These are phyloP conservation scores for Aspergillus sp. DNA, from an alignment of 2,329 filamentous ascomycete genomes.

Conservation along the genomic window DNA sequence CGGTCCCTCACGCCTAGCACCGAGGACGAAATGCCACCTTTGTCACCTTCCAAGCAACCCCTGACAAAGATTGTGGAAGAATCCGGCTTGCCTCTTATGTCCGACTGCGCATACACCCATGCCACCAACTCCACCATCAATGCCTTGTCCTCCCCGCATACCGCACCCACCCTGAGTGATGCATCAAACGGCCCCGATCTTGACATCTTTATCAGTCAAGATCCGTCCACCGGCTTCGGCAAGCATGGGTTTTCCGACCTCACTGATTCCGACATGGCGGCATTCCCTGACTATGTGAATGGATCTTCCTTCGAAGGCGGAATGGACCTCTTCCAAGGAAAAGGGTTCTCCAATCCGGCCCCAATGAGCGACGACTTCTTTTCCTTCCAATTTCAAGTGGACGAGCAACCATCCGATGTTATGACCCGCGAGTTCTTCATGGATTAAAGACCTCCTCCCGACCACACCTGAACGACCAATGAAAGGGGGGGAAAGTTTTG, in stretches of 20 bases:
- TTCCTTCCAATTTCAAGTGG: conserved; percentile 37
- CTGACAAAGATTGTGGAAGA: conserved; percentile 31
- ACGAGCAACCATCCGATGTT: conserved; percentile 25
- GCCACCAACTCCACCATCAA: conserved; percentile 26
- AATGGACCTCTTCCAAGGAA: conserved; percentile 31
- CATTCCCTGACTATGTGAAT: conserved; percentile 34
- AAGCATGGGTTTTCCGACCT: conserved; percentile 31
- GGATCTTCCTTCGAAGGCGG: conserved; percentile 32
- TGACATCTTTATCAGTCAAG: conserved; percentile 40
- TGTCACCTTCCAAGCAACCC: conserved; percentile 31
- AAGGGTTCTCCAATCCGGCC: conserved; percentile 25
- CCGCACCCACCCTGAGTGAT: conserved; percentile 33
- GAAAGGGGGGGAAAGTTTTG: conserved; percentile 1
- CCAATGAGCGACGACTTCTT: conserved; percentile 34
- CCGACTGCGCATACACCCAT: conserved; percentile 30
- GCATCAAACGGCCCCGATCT: conserved; percentile 36
- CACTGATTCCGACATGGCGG: conserved; percentile 26
- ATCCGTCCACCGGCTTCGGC: conserved; percentile 25
- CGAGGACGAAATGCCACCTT: conserved; percentile 36
- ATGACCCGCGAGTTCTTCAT: conserved; percentile 23
- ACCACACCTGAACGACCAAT: not conserved
- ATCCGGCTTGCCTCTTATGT: conserved; percentile 24
- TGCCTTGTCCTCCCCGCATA: conserved; percentile 36
- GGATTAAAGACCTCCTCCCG: conserved; percentile 11
- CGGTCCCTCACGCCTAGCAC: conserved; percentile 38